Percentiles rank a stretch among this genome's conserved stretches.
Conservation (phyloP, 1,284 basidiomycete species). For the Vanrija pseudolonga region DNA sequence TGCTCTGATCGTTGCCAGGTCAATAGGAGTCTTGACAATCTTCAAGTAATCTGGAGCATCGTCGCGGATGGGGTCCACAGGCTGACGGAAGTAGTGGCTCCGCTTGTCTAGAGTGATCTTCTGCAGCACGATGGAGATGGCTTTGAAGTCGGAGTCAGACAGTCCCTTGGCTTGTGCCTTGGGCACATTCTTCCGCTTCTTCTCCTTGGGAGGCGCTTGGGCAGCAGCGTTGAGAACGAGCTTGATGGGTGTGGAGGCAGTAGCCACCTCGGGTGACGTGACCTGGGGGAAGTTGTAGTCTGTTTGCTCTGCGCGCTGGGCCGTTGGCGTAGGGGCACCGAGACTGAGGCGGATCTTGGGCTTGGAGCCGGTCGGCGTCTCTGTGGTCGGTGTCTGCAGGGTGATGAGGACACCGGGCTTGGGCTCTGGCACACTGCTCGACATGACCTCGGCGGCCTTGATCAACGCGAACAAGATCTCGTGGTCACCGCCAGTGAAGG, state of each 20-base stretch:
- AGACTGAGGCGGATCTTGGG: constrained; percentile 44
- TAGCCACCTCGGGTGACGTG: constrained; percentile 42
- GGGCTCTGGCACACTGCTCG: constrained; percentile 74
- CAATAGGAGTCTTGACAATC: constrained; percentile 90
- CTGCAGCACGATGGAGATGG: constrained; percentile 74
- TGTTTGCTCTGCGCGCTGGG: not conserved
- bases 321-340: not conserved
- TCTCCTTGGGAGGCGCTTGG: constrained; percentile 19
- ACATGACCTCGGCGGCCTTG: constrained; percentile 86
- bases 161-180: constrained; percentile 79
- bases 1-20: constrained; percentile 80
- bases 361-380: constrained; percentile 53
- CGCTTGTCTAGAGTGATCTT: constrained; percentile 57
- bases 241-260: constrained; percentile 39
- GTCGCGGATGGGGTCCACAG: constrained; percentile 86
- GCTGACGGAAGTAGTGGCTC: constrained; percentile 62
- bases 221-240: constrained; percentile 35
- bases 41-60: constrained; percentile 83
- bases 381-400: constrained; percentile 67
- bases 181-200: constrained; percentile 55
- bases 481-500: constrained; percentile 61
- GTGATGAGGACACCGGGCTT: constrained; percentile 83
- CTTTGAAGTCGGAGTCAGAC: constrained; percentile 71
- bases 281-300: constrained; percentile 29
- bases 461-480: constrained; percentile 87